A percentile compares a stretch with the other conserved stretches of the same genome.
phyloP scores from a whole-genome alignment of 108 stramenopile species.

The Nannochloropsis granulata region DNA sequence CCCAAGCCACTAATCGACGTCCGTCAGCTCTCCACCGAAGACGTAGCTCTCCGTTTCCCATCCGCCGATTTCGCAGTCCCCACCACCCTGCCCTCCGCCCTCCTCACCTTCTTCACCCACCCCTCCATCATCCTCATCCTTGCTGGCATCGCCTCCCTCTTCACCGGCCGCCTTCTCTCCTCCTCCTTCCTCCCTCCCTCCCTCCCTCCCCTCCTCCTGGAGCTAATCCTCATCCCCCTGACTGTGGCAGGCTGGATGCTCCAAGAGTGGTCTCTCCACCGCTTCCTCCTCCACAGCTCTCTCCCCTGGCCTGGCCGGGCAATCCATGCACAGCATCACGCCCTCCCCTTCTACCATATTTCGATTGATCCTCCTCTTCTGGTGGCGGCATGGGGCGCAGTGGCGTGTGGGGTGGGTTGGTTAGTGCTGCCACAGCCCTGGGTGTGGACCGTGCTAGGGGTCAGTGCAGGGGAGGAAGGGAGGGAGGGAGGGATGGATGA shows the following conservation, averaged over 20 bases:
- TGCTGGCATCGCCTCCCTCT: background rate
- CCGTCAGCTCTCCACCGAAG: background rate
- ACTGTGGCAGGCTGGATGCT: constrained; percentile 18
- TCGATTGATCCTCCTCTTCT: constrained; percentile 18
- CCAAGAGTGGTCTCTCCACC: constrained; percentile 25
- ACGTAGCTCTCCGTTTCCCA: background rate
- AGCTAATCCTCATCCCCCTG: background rate
- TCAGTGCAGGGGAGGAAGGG: background rate
- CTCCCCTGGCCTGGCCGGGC: constrained; percentile 9
- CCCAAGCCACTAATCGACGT: background rate
- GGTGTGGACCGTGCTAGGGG: constrained; percentile 2
- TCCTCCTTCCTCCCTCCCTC: background rate
- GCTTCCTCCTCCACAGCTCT: constrained; percentile 14
- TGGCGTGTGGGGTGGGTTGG: background rate
- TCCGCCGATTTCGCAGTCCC: background rate
- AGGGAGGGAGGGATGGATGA: background rate
- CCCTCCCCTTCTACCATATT: constrained; percentile 10
- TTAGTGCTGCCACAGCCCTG: background rate
- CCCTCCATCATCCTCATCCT: background rate
- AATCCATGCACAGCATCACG: constrained; percentile 18
- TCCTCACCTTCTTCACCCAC: background rate
- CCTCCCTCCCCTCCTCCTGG: background rate
- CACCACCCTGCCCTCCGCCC: background rate
- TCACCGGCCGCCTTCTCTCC: background rate
- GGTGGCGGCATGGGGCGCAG: constrained; percentile 1